Conservation (phyloP, 2,329 filamentous ascomycete species). For the Fusarium penzigii region DNA sequence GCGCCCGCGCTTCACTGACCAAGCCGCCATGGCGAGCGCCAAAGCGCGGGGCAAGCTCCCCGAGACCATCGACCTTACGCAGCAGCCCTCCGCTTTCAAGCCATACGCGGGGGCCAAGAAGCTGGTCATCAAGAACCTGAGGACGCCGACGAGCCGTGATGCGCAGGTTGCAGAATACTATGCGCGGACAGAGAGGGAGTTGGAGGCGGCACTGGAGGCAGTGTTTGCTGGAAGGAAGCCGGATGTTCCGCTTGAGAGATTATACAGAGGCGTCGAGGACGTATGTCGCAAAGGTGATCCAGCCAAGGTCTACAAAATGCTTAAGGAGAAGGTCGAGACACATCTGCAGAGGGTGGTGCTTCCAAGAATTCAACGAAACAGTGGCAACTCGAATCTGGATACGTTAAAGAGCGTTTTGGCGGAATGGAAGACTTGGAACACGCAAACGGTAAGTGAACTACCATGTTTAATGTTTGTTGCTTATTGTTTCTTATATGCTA, state of each 20-base stretch:
- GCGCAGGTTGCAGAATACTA: conserved; percentile 77
- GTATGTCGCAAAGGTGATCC: conserved; percentile 79
- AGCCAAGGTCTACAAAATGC: conserved; percentile 63
- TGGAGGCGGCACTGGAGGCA: conserved; percentile 70
- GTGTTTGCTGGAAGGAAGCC: conserved; percentile 70
- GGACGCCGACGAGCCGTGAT: conserved; percentile 55
- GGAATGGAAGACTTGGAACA: conserved; percentile 77
- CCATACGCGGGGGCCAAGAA: conserved; percentile 78
- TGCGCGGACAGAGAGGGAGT: conserved; percentile 69
- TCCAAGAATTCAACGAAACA: conserved; percentile 51
- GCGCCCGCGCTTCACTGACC: conserved; percentile 32
- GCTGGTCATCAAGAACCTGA: conserved; percentile 91
- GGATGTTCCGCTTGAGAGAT: conserved; percentile 76
- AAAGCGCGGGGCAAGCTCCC: conserved; percentile 43
- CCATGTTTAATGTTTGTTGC: background rate
- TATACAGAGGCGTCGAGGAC: conserved; percentile 91
- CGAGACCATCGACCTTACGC: conserved; percentile 39
- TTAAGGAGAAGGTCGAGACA: conserved; percentile 65
- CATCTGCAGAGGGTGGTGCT: conserved; percentile 67
- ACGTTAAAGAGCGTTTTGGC: conserved; percentile 57
- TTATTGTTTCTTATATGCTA: conserved; percentile 3
- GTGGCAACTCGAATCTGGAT: conserved; percentile 58
- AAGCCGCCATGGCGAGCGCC: conserved; percentile 35
- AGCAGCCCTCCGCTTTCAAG: conserved; percentile 56
- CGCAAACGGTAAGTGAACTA: conserved; percentile 60